These are phyloP conservation scores for Agarophyton chilense DNA, from an alignment of 23 red algal genomes.

Conservation along the genomic window DNA sequence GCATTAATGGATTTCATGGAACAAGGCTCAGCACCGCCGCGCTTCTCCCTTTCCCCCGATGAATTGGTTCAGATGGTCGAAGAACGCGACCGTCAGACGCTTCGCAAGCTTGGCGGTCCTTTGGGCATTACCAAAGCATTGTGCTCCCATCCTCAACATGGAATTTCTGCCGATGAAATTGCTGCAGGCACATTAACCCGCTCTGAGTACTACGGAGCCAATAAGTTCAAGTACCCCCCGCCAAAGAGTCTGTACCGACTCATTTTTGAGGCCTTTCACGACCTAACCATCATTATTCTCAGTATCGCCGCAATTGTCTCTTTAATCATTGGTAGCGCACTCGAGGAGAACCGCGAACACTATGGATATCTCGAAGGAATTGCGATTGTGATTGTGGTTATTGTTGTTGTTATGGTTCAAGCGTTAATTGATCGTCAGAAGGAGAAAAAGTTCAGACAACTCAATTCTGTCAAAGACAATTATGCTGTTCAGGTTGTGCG, in stretches of 20 bases:
- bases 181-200: conserved; percentile 11
- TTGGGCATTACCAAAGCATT: conserved; percentile 15
- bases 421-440: conserved; percentile 77
- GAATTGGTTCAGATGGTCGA: conserved; percentile 48
- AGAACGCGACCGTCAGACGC: conserved; percentile 44
- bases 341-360: conserved; percentile 69
- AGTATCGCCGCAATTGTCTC: conserved; percentile 73
- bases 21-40: conserved; percentile 16
- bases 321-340: conserved; percentile 66
- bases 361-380: conserved; percentile 92
- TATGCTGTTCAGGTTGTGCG: conserved; percentile 80
- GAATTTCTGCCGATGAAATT: conserved; percentile 59
- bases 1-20: conserved; percentile 1
- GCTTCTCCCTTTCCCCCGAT: conserved; percentile 51
- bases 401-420: conserved; percentile 79
- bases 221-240: conserved; percentile 82
- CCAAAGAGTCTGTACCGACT: conserved; percentile 70
- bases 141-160: not conserved
- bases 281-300: conserved; percentile 86
- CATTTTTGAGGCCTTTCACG: conserved; percentile 74
- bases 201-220: conserved; percentile 63
- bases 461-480: conserved; percentile 91
- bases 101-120: conserved; percentile 45
- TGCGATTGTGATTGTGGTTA: conserved; percentile 88
- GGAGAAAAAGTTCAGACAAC: conserved; percentile 86